A percentile compares a stretch with the other conserved stretches of the same genome.
Conservation (phyloP, 495 filamentous ascomycete genomes). For the Hyphodiscus hymeniophilus region DNA sequence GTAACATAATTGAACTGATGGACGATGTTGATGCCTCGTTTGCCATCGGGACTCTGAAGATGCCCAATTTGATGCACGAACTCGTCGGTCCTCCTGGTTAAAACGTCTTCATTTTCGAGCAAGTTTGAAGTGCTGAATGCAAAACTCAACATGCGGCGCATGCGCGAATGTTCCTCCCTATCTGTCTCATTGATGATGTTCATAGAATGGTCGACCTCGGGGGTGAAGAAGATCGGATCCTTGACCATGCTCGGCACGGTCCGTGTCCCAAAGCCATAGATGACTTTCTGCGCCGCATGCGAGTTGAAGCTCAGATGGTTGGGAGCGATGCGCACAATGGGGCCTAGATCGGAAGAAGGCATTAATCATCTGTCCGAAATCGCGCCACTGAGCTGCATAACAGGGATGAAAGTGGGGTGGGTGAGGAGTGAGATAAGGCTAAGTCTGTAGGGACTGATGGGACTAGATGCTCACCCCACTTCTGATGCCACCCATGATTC, state of each 20-base stretch:
- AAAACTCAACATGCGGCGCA: constrained; percentile 9
- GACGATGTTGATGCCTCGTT: constrained; percentile 21
- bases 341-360: constrained; percentile 31
- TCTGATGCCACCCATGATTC: constrained; percentile 7
- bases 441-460: too few relatives aligned
- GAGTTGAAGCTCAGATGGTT: constrained; percentile 21
- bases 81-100: constrained; percentile 9
- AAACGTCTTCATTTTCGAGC: constrained; percentile 8
- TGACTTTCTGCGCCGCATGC: constrained; percentile 49
- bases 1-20: constrained; percentile 41
- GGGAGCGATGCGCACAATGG: constrained; percentile 24
- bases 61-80: not conserved
- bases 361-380: constrained; percentile 40
- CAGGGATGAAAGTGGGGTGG: too few relatives aligned
- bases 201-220: constrained; percentile 10
- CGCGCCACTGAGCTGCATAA: constrained; percentile 41
- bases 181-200: constrained; percentile 13
- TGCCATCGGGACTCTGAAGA: constrained; percentile 3
- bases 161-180: constrained; percentile 6
- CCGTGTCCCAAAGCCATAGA: constrained; percentile 52
- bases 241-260: constrained; percentile 4
- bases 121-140: constrained; percentile 6
- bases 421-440: too few relatives aligned
- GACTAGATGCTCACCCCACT: constrained; percentile 6
- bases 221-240: constrained; percentile 9